Percentiles rank a stretch among this genome's conserved stretches.
These are phyloP conservation scores for Trichophyton schoenleinii DNA, from an alignment of 2,329 filamentous ascomycete species.

Conservation along the genomic window DNA sequence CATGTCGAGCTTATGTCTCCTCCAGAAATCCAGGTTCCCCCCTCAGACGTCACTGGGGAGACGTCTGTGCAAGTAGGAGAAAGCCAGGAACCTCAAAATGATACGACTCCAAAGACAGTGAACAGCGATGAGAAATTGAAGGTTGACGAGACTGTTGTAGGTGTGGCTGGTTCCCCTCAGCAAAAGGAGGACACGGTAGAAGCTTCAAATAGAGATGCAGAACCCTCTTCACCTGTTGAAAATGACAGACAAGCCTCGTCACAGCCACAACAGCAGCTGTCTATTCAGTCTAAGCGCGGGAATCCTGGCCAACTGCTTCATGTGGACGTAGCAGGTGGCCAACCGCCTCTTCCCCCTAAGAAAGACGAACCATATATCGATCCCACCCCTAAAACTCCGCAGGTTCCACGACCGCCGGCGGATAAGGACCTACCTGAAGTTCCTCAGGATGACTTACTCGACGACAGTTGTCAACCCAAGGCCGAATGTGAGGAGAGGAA, in stretches of 20 bases:
- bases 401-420: constrained; percentile 29
- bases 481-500: constrained; percentile 44
- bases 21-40: constrained; percentile 3
- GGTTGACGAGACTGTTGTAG: not conserved
- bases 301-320: constrained; percentile 3
- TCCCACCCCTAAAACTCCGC: constrained; percentile 36
- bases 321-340: constrained; percentile 11
- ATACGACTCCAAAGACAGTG: not conserved
- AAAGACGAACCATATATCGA: constrained; percentile 43
- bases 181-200: not conserved
- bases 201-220: not conserved
- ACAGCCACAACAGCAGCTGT: not conserved
- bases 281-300: constrained; percentile 6
- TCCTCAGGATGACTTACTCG: constrained; percentile 19
- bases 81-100: not conserved
- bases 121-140: not conserved
- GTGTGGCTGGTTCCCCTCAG: not conserved
- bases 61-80: not conserved
- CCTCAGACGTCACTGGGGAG: constrained; percentile 1
- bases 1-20: constrained; percentile 13
- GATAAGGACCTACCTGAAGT: constrained; percentile 31
- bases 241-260: not conserved
- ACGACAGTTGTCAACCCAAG: constrained; percentile 27
- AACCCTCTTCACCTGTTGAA: not conserved
- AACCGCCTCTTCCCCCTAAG: constrained; percentile 37